A percentile compares a stretch with the other conserved stretches of the same genome.
Evolutionary conservation across 768 basidiomycete species (phyloP).

Genomic region (Boletus insuetus): DNA sequence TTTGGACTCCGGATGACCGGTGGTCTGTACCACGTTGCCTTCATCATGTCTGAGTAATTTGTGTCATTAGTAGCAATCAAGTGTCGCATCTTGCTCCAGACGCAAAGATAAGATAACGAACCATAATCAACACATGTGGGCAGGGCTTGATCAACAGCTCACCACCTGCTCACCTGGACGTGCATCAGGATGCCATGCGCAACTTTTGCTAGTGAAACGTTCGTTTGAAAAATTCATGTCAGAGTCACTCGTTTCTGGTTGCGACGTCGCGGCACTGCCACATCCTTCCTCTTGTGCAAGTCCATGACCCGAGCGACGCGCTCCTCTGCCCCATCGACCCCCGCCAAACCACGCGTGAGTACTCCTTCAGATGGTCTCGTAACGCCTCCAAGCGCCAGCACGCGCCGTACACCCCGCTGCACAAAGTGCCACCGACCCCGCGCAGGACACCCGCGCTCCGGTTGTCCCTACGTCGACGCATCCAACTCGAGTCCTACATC

Average conservation of each 20-base stretch:
- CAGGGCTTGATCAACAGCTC: too few species aligned
- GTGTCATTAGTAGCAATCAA: too few species aligned
- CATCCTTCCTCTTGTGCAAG: background rate
- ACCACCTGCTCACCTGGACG: too few species aligned
- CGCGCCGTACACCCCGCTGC: constrained; percentile 54
- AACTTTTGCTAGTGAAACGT: too few species aligned
- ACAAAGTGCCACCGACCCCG: constrained; percentile 53
- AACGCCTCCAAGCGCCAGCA: constrained; percentile 37
- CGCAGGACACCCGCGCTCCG: constrained; percentile 60
- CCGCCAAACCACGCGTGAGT: constrained; percentile 19
- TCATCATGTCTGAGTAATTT: too few species aligned
- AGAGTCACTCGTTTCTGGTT: too few species aligned
- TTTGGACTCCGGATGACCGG: background rate
- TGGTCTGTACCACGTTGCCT: too few species aligned
- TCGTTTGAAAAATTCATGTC: too few species aligned
- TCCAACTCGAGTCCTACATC: constrained; percentile 13
- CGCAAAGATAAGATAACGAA: too few species aligned
- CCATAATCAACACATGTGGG: too few species aligned
- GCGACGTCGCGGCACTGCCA: background rate
- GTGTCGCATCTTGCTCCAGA: too few species aligned
- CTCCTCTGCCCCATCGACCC: constrained; percentile 31
- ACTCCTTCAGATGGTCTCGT: constrained; percentile 1
- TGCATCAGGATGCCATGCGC: too few species aligned
- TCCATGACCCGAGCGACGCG: constrained; percentile 29
- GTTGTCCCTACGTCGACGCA: constrained; percentile 49